Evolutionary conservation across 306 rosid genomes (phyloP).

Genomic region (Vicia villosa): DNA sequence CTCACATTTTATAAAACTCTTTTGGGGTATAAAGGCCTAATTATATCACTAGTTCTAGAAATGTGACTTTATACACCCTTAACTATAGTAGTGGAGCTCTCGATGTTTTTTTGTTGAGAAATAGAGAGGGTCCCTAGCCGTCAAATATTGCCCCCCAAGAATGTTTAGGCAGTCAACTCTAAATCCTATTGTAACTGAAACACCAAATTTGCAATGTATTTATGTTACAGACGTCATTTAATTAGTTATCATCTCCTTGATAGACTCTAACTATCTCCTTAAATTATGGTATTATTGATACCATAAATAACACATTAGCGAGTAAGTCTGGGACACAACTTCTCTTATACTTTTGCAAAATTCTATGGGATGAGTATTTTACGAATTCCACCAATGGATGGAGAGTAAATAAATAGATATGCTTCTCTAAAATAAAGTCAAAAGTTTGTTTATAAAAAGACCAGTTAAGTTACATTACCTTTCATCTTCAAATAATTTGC

Average conservation of each 20-base stretch:
- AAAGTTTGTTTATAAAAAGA: slow-evolving; percentile 24
- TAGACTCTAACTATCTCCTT: slow-evolving; percentile 23
- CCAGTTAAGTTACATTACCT: slow-evolving; percentile 53
- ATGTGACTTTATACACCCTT: not conserved
- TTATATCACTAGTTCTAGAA: not conserved
- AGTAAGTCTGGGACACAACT: slow-evolving; percentile 13
- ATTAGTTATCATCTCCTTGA: slow-evolving; percentile 3
- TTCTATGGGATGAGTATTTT: slow-evolving; percentile 13
- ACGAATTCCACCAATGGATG: slow-evolving; percentile 1
- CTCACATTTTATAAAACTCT: slow-evolving; percentile 13
- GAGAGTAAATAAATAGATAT: slow-evolving; percentile 8
- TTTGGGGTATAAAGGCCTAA: not conserved
- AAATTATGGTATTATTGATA: slow-evolving; percentile 5
- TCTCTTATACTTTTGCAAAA: slow-evolving; percentile 7
- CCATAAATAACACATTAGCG: not conserved
- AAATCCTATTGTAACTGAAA: slow-evolving; percentile 8
- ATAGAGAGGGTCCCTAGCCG: not conserved
- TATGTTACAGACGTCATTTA: slow-evolving; percentile 2
- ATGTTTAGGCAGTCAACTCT: not conserved
- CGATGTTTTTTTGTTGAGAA: not conserved
- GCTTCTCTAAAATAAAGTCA: not conserved
- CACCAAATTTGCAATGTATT: not conserved
- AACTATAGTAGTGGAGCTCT: not conserved
- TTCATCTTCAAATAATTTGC: slow-evolving; percentile 85
- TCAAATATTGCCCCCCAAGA: slow-evolving; percentile 16